These are phyloP conservation scores for Russula virescens DNA, from an alignment of 768 basidiomycete species.

Conservation along the genomic window DNA sequence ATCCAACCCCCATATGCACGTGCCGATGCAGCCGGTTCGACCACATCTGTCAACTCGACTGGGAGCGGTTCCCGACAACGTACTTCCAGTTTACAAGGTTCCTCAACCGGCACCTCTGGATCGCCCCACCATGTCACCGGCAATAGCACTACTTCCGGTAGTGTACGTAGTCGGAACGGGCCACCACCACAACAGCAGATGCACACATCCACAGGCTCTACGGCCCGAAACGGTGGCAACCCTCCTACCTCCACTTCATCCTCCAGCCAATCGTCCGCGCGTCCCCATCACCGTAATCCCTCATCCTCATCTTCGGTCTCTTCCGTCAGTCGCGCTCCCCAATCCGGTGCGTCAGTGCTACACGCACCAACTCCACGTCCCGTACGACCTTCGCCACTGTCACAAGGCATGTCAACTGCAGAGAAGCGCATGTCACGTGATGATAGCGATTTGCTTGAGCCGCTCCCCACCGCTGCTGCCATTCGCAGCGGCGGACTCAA, in stretches of 20 bases:
- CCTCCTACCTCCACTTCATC: conserved; percentile 15
- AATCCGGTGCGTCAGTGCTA: conserved; percentile 32
- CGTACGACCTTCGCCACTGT: conserved; percentile 56
- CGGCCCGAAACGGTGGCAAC: conserved; percentile 5
- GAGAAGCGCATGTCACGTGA: conserved; percentile 76
- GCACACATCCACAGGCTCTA: conserved; percentile 11
- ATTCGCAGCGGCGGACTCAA: conserved; percentile 67
- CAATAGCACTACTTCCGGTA: conserved; percentile 24
- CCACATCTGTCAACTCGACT: conserved; percentile 69
- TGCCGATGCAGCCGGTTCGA: conserved; percentile 72
- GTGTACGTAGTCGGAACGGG: conserved; percentile 23
- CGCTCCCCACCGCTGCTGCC: conserved; percentile 32
- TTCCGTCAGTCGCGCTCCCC: conserved; percentile 31
- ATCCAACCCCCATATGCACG: conserved; percentile 78
- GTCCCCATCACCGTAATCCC: conserved; percentile 40
- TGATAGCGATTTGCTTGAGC: conserved; percentile 58
- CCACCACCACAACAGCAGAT: conserved; percentile 23
- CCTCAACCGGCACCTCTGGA: conserved; percentile 33
- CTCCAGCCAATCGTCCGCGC: conserved; percentile 27
- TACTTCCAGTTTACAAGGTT: conserved; percentile 67
- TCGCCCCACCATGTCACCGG: conserved; percentile 29
- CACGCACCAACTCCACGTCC: conserved; percentile 30
- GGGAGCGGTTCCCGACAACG: conserved; percentile 51
- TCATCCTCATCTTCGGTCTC: conserved; percentile 45
- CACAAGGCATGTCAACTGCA: conserved; percentile 57